Evolutionary conservation across 1,284 basidiomycete genomes (phyloP).

Genomic region (Puccinia polysora): DNA sequence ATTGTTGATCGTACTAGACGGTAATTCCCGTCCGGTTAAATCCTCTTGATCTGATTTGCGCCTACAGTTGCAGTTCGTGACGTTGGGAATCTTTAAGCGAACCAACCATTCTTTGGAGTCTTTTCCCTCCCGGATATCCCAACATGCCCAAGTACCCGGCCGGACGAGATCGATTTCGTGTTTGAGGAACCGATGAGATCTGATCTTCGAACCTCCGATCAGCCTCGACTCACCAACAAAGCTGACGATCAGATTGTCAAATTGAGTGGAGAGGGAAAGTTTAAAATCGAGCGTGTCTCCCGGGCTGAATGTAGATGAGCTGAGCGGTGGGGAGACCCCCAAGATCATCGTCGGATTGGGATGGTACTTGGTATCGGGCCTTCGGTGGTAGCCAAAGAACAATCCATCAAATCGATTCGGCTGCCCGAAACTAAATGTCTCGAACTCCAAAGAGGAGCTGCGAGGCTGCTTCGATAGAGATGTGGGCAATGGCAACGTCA

Average conservation of each 20-base stretch:
- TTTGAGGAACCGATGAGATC: conserved; percentile 23
- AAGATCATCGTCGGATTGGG: conserved; percentile 5
- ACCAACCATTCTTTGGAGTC: conserved; percentile 19
- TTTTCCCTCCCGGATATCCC: not conserved
- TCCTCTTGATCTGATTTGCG: not conserved
- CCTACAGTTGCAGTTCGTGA: conserved; percentile 18
- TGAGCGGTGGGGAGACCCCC: conserved; percentile 16
- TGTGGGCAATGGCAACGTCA: not conserved
- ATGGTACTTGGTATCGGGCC: conserved; percentile 1
- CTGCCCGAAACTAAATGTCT: conserved; percentile 20
- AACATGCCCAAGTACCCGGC: conserved; percentile 6
- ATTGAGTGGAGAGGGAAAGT: not conserved
- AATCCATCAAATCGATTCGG: conserved; percentile 27
- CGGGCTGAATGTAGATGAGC: conserved; percentile 11
- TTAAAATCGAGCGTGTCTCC: conserved; percentile 20
- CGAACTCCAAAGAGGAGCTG: not conserved
- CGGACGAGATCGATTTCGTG: conserved; percentile 15
- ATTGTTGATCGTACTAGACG: conserved; percentile 19
- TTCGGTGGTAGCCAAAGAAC: conserved; percentile 19
- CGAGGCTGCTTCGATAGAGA: not conserved
- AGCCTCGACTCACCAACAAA: conserved; percentile 26
- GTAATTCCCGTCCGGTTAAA: not conserved
- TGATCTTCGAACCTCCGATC: conserved; percentile 2
- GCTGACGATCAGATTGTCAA: conserved; percentile 16
- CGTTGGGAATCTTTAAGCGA: conserved; percentile 9